A percentile compares a stretch with the other conserved stretches of the same genome.
Conservation (phyloP, 306 rosid genomes). For the Cucurbita ficifolia region DNA sequence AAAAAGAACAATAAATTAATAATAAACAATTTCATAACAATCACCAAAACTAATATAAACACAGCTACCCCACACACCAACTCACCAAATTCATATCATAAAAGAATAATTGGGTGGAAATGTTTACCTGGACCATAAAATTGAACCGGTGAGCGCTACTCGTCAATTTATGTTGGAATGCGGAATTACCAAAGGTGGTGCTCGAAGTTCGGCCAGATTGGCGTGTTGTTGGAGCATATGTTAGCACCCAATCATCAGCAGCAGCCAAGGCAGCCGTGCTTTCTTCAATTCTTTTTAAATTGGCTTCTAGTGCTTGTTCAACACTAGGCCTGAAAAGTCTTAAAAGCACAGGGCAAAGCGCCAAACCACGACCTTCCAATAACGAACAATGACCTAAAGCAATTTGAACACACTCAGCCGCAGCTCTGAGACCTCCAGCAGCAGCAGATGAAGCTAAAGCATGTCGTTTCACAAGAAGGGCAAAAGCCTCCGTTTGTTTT, state of each 20-base stretch:
- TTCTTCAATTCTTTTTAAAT: conserved; percentile 91
- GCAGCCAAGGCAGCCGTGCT: conserved; percentile 96
- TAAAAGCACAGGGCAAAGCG: conserved; percentile 85
- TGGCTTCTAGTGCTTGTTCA: conserved; percentile 91
- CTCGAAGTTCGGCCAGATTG: conserved; percentile 56
- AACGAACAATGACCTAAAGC: conserved; percentile 95
- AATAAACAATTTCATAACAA: neutral
- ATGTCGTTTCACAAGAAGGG: conserved; percentile 77
- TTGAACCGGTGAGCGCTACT: conserved; percentile 96
- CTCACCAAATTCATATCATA: neutral
- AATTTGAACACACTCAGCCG: conserved; percentile 99
- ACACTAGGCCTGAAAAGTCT: conserved; percentile 94
- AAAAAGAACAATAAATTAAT: neutral
- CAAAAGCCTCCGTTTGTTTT: conserved; percentile 78
- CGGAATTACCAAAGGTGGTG: conserved; percentile 23
- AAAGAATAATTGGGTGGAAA: conserved; percentile 2
- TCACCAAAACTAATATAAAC: neutral
- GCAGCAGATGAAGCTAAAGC: conserved; percentile 98
- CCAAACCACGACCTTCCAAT: conserved; percentile 91
- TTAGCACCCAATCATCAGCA: conserved; percentile 95
- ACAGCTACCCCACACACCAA: neutral
- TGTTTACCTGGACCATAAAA: conserved; percentile 94
- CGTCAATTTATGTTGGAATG: conserved; percentile 79
- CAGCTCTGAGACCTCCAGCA: conserved; percentile 98
- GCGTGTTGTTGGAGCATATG: conserved; percentile 43